phyloP scores from a whole-genome alignment of 306 rosid genomes.

The Lathyrus sativus region DNA sequence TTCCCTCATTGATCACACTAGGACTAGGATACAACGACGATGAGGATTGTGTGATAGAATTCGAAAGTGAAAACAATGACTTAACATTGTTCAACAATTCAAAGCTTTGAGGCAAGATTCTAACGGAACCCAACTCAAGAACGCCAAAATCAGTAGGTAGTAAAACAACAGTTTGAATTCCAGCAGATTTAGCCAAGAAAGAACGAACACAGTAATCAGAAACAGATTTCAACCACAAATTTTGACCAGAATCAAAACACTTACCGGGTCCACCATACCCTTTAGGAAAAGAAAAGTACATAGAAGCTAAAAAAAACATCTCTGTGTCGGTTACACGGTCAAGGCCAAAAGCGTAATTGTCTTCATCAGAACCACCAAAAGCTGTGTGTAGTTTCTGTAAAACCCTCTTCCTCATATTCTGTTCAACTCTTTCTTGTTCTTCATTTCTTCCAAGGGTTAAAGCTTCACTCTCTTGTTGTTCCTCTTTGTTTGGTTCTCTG shows the following conservation, averaged over 20 bases:
- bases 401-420: conserved; percentile 75
- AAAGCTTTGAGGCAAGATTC: conserved; percentile 57
- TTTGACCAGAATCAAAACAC: conserved; percentile 73
- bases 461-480: conserved; percentile 33
- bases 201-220: conserved; percentile 81
- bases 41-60: conserved; percentile 48
- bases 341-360: conserved; percentile 74
- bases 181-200: conserved; percentile 71
- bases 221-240: conserved; percentile 64
- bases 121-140: conserved; percentile 89
- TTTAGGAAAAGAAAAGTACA: conserved; percentile 85
- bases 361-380: conserved; percentile 86
- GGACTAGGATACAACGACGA: conserved; percentile 12
- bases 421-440: conserved; percentile 54
- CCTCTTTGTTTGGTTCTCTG: conserved; percentile 82
- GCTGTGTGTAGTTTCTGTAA: conserved; percentile 78
- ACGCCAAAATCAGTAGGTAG: conserved; percentile 88
- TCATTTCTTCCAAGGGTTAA: conserved; percentile 22
- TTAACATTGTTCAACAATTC: conserved; percentile 60
- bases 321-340: conserved; percentile 87
- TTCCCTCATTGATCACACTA: conserved; percentile 43
- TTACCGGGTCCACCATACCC: conserved; percentile 95
- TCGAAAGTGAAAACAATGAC: conserved; percentile 49
- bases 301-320: conserved; percentile 89
- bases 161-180: conserved; percentile 77